phyloP scores from a whole-genome alignment of 2,329 filamentous ascomycete species.

The Hypoxylon sp. region DNA sequence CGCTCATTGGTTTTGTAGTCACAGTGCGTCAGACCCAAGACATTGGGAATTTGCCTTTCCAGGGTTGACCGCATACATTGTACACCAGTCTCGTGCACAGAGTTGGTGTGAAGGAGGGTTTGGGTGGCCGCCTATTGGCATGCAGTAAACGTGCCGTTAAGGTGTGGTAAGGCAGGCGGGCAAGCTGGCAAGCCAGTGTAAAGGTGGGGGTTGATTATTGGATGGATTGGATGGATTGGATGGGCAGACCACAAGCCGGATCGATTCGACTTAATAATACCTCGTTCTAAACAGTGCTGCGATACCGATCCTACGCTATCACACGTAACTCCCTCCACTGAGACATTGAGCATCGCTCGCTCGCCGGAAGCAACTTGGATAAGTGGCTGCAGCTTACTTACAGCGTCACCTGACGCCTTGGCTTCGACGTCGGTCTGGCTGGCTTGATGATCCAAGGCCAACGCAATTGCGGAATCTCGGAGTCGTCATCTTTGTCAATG shows the following conservation, averaged over 20 bases:
- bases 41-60: conserved; percentile 35
- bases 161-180: conserved; percentile 18
- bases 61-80: conserved; percentile 35
- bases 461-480: conserved; percentile 7
- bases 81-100: conserved; percentile 40
- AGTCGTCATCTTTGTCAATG: conserved; percentile 1
- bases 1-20: conserved; percentile 36
- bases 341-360: conserved; percentile 5
- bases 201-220: conserved; percentile 12
- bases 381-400: conserved; percentile 34
- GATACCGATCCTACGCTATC: conserved; percentile 29
- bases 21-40: conserved; percentile 46
- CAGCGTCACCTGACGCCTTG: conserved; percentile 28
- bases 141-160: conserved; percentile 6
- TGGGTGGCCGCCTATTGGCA: conserved; percentile 20
- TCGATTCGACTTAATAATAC: conserved; percentile 28
- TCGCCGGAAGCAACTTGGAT: conserved; percentile 11
- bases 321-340: conserved; percentile 13
- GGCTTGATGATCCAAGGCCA: not conserved
- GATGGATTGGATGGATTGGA: conserved; percentile 16
- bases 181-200: not conserved
- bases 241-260: conserved; percentile 16
- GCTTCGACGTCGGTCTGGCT: conserved; percentile 22
- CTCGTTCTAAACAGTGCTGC: conserved; percentile 23
- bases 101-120: conserved; percentile 29